Evolutionary conservation across 306 rosid genomes (phyloP), one percentile per base, ranked within the genome.

Genomic region (Urtica urens): DNA sequence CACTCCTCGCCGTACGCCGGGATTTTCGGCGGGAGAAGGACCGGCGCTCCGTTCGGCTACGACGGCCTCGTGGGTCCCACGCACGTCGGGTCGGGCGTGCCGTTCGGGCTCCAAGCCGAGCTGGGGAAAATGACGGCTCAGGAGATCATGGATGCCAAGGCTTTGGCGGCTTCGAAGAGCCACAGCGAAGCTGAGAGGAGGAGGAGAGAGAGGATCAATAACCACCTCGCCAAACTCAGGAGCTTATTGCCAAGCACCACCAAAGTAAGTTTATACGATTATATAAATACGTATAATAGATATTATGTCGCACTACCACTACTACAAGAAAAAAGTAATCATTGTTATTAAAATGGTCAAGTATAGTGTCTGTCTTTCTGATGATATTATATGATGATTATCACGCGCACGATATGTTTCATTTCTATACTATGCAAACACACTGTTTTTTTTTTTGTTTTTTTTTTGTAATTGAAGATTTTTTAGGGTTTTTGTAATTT

Each of bases 171-270:
- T 6, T 87, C 96, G 0, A 87, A 82, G 64, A 82, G 92, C 39
- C 96, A 87, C 57, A 87, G 94, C 45, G 96, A 87, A 30, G 96
- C 96, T 35, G 96, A 87, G 57, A 66, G 96, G 57, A 74, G 94
- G 56, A 81, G 96, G 49, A 73, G 96, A 68, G 96, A 87, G 71
- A 74, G 96, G 67, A 87, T 87, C 84, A 87, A 87, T 33, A 87
- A 87, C 62, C 96, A 87, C 39, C 92, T 87, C 39, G 94, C 96
- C 16, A 87, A 82, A 61, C 61, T 87, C 28, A 79, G 96, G 7
- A 87, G 94, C 76, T 67, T 87, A 49, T 70, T 87, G 49, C 96
- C 96, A 23, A 87, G 72, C 69, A 82, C 90, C 46, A 82, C 96
- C 51, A 87, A 87, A 72, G 96, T 87, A 82, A 79, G 90, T 70